Base-by-base conservation (phyloP, 495 filamentous ascomycete species). In the Jackrogersella multiformis region DNA sequence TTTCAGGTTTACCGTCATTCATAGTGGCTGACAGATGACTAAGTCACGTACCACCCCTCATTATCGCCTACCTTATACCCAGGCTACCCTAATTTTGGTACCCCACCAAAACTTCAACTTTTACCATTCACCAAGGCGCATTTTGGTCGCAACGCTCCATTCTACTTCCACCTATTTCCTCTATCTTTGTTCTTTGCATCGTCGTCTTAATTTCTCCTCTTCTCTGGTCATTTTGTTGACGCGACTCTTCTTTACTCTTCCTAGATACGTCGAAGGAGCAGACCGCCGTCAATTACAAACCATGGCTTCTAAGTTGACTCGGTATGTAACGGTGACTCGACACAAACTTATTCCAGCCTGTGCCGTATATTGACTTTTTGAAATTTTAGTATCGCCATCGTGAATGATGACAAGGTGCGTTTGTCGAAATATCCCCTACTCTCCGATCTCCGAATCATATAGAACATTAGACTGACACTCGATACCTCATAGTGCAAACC, bases 341-440 rank as follows among this genome's bases (percentile, higher is more conserved):
- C 6, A 42, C 48, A 58, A 45, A 66, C 30, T 35, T 16, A 0
- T 65, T 45, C 21, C 36, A 39, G 8, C 7, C 34, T 61, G 41
- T 28, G 35, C 23, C 36, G 15, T 45, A 72, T 65, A 45, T 44
- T 72, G 28, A 74, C 46, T 45, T 15, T 21, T 48, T 49, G 0
- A 1, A 7, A 26, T 45, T 54, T 24, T 74, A 97, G 95, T 88
- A 91, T 99, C 82, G 95, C 95, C 65, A 98, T 99, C 79, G 91
- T 99, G 81, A 97, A 90, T 78, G 88, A 84, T 76, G 95, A 99
- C 88, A 97, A 98, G 89, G 93, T 95, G 74, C 77, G 87, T 75
- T 58, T 42, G 38, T 41, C 15, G 20, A 41, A 28, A 52, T 45
- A 18, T 15, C 18, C 18, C n/a, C 13, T 10, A n/a, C n/a, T n/a